Evolutionary conservation across 2,329 filamentous ascomycete species (phyloP), one percentile per base, ranked within the genome.

Genomic region (Cladosporium sp.): DNA sequence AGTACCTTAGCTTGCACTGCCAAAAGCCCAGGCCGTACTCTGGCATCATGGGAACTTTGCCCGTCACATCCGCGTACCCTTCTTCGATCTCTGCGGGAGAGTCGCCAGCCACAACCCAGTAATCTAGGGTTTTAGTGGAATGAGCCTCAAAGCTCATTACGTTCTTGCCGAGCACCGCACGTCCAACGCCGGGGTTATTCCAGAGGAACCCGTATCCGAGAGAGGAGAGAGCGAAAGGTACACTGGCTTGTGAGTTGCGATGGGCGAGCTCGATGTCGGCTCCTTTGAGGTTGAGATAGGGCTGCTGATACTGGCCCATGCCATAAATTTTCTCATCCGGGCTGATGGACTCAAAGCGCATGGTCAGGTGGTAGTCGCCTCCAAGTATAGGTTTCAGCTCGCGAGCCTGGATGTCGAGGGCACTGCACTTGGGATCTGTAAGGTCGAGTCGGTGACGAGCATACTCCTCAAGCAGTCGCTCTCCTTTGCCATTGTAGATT

Each of bases 291-390:
- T 85, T 74, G n/a, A 86, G 69, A 48, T 72, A 75, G 0, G 80
- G 78, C 58, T 86, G 82, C 60, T 86, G 83, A 55, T 86, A 85
- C 65, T 86, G 83, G 0, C 83, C 83, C 82, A 85, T 85, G 16
- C 83, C 83, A 59, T 76, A 86, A n/a, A 86, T 78, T 61, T 77
- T 80, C 63, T 86, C 83, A 14, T 77, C 69, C 0, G 69, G 66
- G 33, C 41, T 54, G 9, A 79, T 62, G 1, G 77, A 78, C 62
- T 85, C 82, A 49, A 85, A 75, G 0, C 83, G 73, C 58, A 77
- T 70, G 0, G 80, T 84, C 8, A 85, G 68, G 49, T 80, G 75
- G 60, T 80, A 84, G 51, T 79, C 74, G 1, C 71, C 68, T 5
- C 80, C 80, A 0, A 73, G 66, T 2, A 77, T 73, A 0, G 79